Conservation (phyloP, 768 basidiomycete species). For the Tulasnella sp. region DNA sequence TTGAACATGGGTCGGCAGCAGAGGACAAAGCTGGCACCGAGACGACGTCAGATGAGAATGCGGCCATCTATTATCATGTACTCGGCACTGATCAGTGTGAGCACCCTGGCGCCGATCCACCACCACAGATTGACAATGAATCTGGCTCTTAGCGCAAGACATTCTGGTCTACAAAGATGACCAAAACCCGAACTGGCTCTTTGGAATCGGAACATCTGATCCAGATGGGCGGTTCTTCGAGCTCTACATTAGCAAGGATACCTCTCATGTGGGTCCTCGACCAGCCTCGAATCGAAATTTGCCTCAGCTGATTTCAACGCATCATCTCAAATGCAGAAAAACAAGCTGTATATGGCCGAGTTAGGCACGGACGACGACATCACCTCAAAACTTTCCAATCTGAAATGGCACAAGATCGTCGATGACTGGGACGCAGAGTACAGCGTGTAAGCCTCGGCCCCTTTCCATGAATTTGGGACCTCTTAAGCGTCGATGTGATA, state of each 20-base stretch:
- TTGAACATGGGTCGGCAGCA: slow-evolving; percentile 43
- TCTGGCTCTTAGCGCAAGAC: no score
- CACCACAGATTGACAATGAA: no score
- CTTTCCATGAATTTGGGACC: neutral
- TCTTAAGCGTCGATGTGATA: neutral
- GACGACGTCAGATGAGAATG: slow-evolving; percentile 58
- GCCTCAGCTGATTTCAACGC: neutral
- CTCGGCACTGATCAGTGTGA: slow-evolving; percentile 66
- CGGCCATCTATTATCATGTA: slow-evolving; percentile 72
- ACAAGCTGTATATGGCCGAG: slow-evolving; percentile 69
- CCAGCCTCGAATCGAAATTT: no score
- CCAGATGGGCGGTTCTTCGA: no score
- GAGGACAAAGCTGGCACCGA: slow-evolving; percentile 50
- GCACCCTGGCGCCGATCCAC: neutral
- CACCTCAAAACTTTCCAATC: slow-evolving; percentile 49
- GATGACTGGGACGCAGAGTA: slow-evolving; percentile 67
- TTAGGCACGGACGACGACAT: slow-evolving; percentile 43
- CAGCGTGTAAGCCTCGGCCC: slow-evolving; percentile 47
- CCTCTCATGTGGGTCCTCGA: no score
- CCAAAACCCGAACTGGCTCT: no score
- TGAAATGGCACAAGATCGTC: slow-evolving; percentile 69
- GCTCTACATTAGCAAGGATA: no score
- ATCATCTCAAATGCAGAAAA: slow-evolving; percentile 47
- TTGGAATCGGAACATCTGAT: no score
- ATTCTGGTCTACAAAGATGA: no score